Percentiles rank a stretch among this genome's conserved stretches.
phyloP scores from a whole-genome alignment of 768 basidiomycete species.

The Clavulina sp. region DNA sequence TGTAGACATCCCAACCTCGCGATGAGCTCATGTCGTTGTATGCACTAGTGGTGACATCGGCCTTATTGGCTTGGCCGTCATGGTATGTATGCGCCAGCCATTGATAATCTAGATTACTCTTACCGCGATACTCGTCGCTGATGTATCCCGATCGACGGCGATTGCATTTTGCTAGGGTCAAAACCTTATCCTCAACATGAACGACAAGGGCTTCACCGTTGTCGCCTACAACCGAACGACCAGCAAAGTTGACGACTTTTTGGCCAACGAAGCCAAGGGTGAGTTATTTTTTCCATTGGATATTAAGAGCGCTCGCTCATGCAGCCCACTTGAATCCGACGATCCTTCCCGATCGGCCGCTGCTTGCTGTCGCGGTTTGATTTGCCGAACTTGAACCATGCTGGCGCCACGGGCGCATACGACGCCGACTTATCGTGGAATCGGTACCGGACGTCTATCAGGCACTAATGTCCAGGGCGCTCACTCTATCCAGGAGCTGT shows the following conservation, averaged over 20 bases:
- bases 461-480: slow-evolving; percentile 94
- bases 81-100: slow-evolving; percentile 38
- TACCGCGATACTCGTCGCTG: background rate
- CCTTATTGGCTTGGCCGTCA: slow-evolving; percentile 96
- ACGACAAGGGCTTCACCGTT: slow-evolving; percentile 97
- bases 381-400: background rate
- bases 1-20: no score
- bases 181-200: slow-evolving; percentile 97
- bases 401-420: background rate
- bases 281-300: slow-evolving; percentile 14
- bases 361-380: background rate
- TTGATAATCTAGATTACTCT: background rate
- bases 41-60: slow-evolving; percentile 77
- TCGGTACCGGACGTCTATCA: slow-evolving; percentile 20
- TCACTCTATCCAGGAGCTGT: slow-evolving; percentile 81
- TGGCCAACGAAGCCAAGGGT: slow-evolving; percentile 97
- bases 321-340: background rate
- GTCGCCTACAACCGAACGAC: slow-evolving; percentile 95
- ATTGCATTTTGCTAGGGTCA: slow-evolving; percentile 44
- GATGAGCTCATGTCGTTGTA: background rate
- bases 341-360: background rate
- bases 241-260: slow-evolving; percentile 89
- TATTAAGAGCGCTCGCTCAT: background rate
- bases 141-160: background rate
- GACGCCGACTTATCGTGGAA: background rate